Evolutionary conservation across 805 yeast genomes (phyloP).

Genomic region (Metschnikowia sp.): DNA sequence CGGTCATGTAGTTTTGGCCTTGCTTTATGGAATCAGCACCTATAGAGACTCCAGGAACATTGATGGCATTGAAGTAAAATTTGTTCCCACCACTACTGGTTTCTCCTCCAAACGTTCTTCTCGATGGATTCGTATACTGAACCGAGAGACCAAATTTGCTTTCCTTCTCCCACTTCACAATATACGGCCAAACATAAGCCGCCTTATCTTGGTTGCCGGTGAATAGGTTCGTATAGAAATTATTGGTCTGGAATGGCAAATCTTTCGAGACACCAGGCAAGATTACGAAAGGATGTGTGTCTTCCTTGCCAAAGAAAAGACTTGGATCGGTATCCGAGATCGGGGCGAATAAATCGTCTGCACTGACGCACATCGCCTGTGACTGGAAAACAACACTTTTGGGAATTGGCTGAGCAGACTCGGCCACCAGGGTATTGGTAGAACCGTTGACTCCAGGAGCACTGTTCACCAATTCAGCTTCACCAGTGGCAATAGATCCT

Average conservation of each 20-base stretch:
- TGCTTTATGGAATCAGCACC: slow-evolving; percentile 49
- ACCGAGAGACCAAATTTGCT: slow-evolving; percentile 56
- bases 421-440: no score
- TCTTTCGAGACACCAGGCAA: slow-evolving; percentile 48
- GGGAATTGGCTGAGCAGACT: no score
- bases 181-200: slow-evolving; percentile 66
- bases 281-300: slow-evolving; percentile 41
- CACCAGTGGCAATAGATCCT: no score
- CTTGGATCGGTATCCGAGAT: slow-evolving; percentile 45
- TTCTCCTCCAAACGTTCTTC: slow-evolving; percentile 45
- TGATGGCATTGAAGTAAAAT: no score
- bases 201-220: slow-evolving; percentile 52
- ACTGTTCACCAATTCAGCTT: no score
- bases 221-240: slow-evolving; percentile 66
- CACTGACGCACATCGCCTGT: neutral
- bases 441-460: no score
- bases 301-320: slow-evolving; percentile 40
- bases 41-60: slow-evolving; percentile 44
- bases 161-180: slow-evolving; percentile 50
- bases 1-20: slow-evolving; percentile 28
- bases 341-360: slow-evolving; percentile 42
- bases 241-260: slow-evolving; percentile 62
- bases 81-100: slow-evolving; percentile 9
- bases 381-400: no score
- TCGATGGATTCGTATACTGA: slow-evolving; percentile 48